Percentiles rank a stretch among this genome's conserved stretches.
phyloP scores from a whole-genome alignment of 192 early-diverging fungal species.

The Geranomyces variabilis region DNA sequence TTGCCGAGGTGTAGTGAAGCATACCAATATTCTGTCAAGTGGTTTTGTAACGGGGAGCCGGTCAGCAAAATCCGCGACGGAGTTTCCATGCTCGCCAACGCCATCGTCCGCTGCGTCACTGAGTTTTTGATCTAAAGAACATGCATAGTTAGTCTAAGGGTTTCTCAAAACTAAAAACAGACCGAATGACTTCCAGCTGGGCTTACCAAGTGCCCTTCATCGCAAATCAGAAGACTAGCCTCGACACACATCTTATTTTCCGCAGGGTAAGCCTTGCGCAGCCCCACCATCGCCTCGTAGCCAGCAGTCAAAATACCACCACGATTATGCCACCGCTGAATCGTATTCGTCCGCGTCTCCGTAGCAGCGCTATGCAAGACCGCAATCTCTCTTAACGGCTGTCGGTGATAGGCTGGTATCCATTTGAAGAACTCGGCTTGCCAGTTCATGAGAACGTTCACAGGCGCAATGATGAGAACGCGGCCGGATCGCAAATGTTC shows the following conservation, averaged over 20 bases:
- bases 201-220: constrained; percentile 76
- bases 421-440: constrained; percentile 45
- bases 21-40: constrained; percentile 72
- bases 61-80: constrained; percentile 73
- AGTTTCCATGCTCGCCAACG: constrained; percentile 53
- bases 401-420: not conserved
- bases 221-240: constrained; percentile 72
- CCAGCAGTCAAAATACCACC: constrained; percentile 75
- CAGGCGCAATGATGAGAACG: constrained; percentile 75
- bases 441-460: constrained; percentile 77
- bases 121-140: constrained; percentile 46
- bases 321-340: constrained; percentile 52
- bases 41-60: constrained; percentile 85
- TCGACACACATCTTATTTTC: too few species aligned
- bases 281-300: constrained; percentile 62
- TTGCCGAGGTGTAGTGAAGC: too few species aligned
- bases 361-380: too few species aligned
- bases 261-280: constrained; percentile 27
- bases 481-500: constrained; percentile 55
- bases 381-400: too few species aligned
- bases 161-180: too few species aligned
- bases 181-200: too few species aligned
- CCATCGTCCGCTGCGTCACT: constrained; percentile 11
- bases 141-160: too few species aligned
- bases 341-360: too few species aligned